phyloP scores from a whole-genome alignment of 192 early-diverging fungal species.

The Kickxella alabastrina region DNA sequence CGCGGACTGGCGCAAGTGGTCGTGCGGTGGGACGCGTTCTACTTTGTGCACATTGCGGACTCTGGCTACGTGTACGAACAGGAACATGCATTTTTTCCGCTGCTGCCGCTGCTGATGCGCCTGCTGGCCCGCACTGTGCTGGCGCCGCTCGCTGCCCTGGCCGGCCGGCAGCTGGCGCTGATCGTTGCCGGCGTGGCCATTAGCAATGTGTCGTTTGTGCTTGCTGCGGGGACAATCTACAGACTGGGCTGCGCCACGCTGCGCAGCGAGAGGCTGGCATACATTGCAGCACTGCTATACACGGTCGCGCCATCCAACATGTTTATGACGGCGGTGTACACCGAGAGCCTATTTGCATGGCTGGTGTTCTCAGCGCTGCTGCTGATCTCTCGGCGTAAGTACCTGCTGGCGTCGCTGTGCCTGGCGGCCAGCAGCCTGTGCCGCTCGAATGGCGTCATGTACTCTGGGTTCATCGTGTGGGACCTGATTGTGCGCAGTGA shows the following conservation, averaged over 20 bases:
- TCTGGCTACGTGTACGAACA: constrained; percentile 83
- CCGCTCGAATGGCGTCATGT: constrained; percentile 78
- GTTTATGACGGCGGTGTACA: constrained; percentile 86
- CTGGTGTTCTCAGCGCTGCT: constrained; percentile 79
- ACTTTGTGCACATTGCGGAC: constrained; percentile 76
- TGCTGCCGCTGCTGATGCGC: no score
- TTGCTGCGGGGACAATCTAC: constrained; percentile 69
- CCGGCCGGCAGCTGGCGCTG: constrained; percentile 46
- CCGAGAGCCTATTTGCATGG: constrained; percentile 80
- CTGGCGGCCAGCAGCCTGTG: constrained; percentile 59
- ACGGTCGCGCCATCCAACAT: constrained; percentile 71
- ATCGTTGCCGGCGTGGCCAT: constrained; percentile 65
- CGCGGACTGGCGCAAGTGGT: constrained; percentile 48
- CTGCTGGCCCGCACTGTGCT: constrained; percentile 55
- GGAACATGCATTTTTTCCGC: constrained; percentile 85
- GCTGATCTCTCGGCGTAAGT: constrained; percentile 39
- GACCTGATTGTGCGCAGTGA: constrained; percentile 47
- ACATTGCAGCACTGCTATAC: constrained; percentile 65
- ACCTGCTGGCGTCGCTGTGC: constrained; percentile 60
- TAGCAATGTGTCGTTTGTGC: constrained; percentile 71
- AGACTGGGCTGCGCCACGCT: constrained; percentile 52
- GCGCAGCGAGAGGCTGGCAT: constrained; percentile 57
- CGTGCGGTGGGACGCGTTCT: constrained; percentile 87
- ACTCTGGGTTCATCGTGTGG: constrained; percentile 81
- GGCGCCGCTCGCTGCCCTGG: constrained; percentile 40